A percentile compares a stretch with the other conserved stretches of the same genome.
These are phyloP conservation scores for Phaffomyces antillensis DNA, from an alignment of 805 yeast species.

Conservation along the genomic window DNA sequence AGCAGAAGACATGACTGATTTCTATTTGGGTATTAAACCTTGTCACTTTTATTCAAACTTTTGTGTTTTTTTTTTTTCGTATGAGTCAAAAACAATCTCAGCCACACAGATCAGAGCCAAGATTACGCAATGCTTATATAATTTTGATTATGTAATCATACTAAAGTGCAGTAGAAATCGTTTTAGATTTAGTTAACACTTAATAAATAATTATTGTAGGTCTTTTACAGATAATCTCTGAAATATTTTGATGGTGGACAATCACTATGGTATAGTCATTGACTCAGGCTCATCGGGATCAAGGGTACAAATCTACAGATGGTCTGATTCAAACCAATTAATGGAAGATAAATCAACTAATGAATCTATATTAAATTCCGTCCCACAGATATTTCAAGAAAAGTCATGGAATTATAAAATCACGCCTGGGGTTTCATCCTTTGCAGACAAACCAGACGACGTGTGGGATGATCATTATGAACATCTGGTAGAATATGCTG, in stretches of 20 bases:
- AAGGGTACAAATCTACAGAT: slow-evolving; percentile 72
- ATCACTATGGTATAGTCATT: slow-evolving; percentile 73
- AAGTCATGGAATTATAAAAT: slow-evolving; percentile 64
- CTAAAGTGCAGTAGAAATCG: too few species aligned
- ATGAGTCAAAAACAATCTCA: too few species aligned
- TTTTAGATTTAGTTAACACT: too few species aligned
- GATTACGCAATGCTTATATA: too few species aligned
- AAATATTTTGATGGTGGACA: slow-evolving; percentile 7
- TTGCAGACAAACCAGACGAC: slow-evolving; percentile 39
- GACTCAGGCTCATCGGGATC: slow-evolving; percentile 98
- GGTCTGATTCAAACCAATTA: slow-evolving; percentile 49
- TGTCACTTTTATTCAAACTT: too few species aligned
- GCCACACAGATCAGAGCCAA: too few species aligned
- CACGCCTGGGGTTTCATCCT: slow-evolving; percentile 82
- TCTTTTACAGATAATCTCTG: too few species aligned
- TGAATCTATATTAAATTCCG: slow-evolving; percentile 37
- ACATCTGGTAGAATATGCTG: slow-evolving; percentile 61
- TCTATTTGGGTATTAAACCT: neutral
- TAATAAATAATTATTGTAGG: too few species aligned
- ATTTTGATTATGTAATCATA: too few species aligned
- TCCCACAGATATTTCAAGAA: slow-evolving; percentile 61
- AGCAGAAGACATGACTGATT: slow-evolving; percentile 12
- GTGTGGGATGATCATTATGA: slow-evolving; percentile 71
- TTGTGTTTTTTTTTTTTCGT: neutral
- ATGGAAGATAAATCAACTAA: slow-evolving; percentile 27